A percentile compares a stretch with the other conserved stretches of the same genome.
phyloP scores from a whole-genome alignment of 2,329 filamentous ascomycete species.

The Blumeria graminis region DNA sequence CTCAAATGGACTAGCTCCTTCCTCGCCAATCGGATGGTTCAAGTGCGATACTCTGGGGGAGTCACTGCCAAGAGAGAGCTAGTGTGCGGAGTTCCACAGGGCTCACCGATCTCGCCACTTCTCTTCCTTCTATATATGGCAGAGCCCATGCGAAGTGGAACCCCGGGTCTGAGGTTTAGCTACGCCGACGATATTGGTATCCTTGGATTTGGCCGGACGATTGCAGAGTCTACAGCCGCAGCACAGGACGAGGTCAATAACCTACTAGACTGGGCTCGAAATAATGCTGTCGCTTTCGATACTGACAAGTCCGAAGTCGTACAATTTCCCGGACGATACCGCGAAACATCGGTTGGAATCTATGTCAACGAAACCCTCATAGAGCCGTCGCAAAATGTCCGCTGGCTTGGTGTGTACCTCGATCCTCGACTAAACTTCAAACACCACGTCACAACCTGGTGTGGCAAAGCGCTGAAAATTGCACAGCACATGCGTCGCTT shows the following conservation, averaged over 20 bases:
- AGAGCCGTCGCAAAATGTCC: background rate
- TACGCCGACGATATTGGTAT: too few species aligned
- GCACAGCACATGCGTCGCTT: too few species aligned
- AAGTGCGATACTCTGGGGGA: background rate
- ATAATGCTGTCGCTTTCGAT: background rate
- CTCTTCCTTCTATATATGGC: background rate
- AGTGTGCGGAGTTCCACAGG: background rate
- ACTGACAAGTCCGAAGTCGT: background rate
- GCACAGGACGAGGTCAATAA: too few species aligned
- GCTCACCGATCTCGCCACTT: background rate
- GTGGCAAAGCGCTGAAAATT: too few species aligned
- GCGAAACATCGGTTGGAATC: background rate
- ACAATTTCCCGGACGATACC: background rate
- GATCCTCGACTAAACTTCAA: background rate
- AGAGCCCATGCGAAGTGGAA: too few species aligned
- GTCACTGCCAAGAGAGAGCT: background rate
- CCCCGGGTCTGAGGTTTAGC: too few species aligned
- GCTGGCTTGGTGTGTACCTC: background rate
- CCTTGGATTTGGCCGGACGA: too few species aligned
- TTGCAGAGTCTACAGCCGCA: too few species aligned
- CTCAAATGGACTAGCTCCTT: background rate
- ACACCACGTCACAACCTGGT: background rate
- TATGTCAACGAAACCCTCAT: background rate
- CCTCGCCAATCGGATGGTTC: background rate
- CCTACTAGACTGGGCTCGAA: background rate